Percentiles rank a stretch among this genome's conserved stretches.
These are phyloP conservation scores for Spathaspora passalidarum DNA, from an alignment of 805 yeast genomes.

Conservation along the genomic window DNA sequence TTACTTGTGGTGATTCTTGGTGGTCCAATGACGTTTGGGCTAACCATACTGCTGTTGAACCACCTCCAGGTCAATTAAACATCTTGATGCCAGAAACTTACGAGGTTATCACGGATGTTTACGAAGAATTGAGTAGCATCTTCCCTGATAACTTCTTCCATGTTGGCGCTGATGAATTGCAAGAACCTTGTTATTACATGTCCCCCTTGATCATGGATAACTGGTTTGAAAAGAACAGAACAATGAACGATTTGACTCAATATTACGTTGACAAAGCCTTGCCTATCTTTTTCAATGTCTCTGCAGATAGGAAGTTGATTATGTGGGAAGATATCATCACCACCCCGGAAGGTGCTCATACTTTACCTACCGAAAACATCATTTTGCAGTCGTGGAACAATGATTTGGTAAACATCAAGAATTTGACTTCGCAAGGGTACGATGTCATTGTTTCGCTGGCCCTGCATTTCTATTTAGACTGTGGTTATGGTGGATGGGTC, in stretches of 20 bases:
- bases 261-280: slow-evolving; percentile 32
- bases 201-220: slow-evolving; percentile 18
- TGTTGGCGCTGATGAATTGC: slow-evolving; percentile 41
- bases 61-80: slow-evolving; percentile 42
- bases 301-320: slow-evolving; percentile 21
- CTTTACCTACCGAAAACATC: slow-evolving; percentile 25
- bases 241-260: slow-evolving; percentile 27
- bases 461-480: slow-evolving; percentile 35
- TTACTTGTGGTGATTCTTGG: slow-evolving; percentile 28
- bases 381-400: slow-evolving; percentile 36
- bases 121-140: slow-evolving; percentile 26
- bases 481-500: slow-evolving; percentile 38
- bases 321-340: slow-evolving; percentile 42
- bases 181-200: slow-evolving; percentile 29
- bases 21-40: slow-evolving; percentile 23
- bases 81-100: slow-evolving; percentile 28
- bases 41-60: slow-evolving; percentile 28
- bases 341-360: slow-evolving; percentile 18
- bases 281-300: slow-evolving; percentile 26
- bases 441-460: slow-evolving; percentile 36
- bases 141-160: slow-evolving; percentile 39
- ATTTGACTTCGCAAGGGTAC: slow-evolving; percentile 31
- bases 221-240: slow-evolving; percentile 27
- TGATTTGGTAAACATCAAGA: slow-evolving; percentile 18
- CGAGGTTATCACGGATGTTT: slow-evolving; percentile 29